Percentiles rank a stretch among this genome's conserved stretches.
phyloP scores from a whole-genome alignment of 495 filamentous ascomycete genomes.

The Talaromyces borbonicus region DNA sequence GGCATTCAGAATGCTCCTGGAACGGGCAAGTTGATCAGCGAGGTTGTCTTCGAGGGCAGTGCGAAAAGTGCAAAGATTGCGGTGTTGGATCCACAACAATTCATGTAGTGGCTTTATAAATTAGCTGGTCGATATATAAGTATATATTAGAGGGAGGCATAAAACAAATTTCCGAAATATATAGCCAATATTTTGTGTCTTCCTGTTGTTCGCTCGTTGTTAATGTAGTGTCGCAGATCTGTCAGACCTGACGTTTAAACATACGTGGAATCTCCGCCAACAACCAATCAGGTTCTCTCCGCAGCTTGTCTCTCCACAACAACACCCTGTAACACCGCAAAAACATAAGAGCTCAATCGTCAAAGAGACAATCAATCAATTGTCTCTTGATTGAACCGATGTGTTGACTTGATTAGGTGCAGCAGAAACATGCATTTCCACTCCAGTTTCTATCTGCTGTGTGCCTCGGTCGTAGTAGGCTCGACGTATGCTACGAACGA shows the following conservation, averaged over 20 bases:
- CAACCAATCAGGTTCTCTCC: neutral
- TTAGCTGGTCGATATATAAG: too few relatives aligned
- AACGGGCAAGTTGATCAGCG: constrained; percentile 81
- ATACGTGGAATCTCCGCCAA: constrained; percentile 7
- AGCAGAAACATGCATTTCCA: constrained; percentile 6
- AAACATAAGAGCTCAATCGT: constrained; percentile 1
- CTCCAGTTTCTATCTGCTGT: constrained; percentile 1
- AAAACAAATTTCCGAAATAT: too few relatives aligned
- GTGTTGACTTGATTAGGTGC: neutral
- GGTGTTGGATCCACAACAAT: constrained; percentile 57
- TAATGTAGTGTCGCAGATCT: too few relatives aligned
- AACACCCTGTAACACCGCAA: neutral
- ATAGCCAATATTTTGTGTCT: too few relatives aligned
- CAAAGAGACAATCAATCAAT: neutral
- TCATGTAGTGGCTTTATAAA: too few relatives aligned
- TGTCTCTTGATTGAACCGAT: constrained; percentile 7
- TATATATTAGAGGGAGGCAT: too few relatives aligned
- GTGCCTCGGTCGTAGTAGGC: neutral
- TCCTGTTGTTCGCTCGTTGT: too few relatives aligned
- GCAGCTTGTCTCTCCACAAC: neutral
- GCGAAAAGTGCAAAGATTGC: constrained; percentile 65
- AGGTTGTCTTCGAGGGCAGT: constrained; percentile 72
- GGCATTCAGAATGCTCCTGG: constrained; percentile 94
- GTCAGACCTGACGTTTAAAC: too few relatives aligned
- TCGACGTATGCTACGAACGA: constrained; percentile 18